These are phyloP conservation scores for Gracilaria vermiculophylla DNA, from an alignment of 23 red algal species.

Conservation along the genomic window DNA sequence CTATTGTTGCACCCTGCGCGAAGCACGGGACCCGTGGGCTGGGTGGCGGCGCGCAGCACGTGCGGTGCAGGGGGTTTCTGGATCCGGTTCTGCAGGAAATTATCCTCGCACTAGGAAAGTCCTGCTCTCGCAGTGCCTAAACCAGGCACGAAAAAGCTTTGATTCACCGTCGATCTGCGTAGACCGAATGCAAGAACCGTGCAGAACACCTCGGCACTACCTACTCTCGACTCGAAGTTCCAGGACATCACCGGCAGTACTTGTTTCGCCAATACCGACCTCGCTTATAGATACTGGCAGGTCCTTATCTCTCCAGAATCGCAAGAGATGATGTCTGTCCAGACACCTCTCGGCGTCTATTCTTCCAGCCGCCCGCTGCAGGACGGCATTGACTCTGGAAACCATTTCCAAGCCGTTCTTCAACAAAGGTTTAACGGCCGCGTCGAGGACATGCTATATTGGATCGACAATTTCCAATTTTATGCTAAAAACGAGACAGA, in stretches of 20 bases:
- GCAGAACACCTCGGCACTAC: constrained; percentile 15
- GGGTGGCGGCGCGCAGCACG: too few relatives aligned
- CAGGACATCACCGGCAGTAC: constrained; percentile 11
- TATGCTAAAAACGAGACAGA: constrained; percentile 15
- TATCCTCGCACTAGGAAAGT: not conserved
- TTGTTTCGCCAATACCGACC: not conserved
- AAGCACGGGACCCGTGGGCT: too few relatives aligned
- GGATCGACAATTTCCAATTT: constrained; percentile 42
- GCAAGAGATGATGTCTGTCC: constrained; percentile 32
- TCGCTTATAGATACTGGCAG: not conserved
- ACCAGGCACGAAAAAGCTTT: constrained; percentile 1
- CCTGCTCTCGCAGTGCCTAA: constrained; percentile 50
- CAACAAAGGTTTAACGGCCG: not conserved
- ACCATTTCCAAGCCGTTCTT: constrained; percentile 43
- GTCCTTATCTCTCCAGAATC: constrained; percentile 10
- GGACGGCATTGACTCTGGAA: constrained; percentile 12
- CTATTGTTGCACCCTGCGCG: too few relatives aligned
- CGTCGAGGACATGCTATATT: not conserved
- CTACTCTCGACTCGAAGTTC: not conserved
- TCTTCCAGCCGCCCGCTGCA: not conserved
- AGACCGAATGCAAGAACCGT: constrained; percentile 5
- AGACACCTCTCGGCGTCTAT: constrained; percentile 33
- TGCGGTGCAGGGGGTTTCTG: too few relatives aligned
- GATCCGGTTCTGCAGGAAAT: constrained; percentile 34
- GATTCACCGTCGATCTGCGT: constrained; percentile 44